phyloP scores from a whole-genome alignment of 1,284 basidiomycete genomes.

The Apiotrichum brassicae region DNA sequence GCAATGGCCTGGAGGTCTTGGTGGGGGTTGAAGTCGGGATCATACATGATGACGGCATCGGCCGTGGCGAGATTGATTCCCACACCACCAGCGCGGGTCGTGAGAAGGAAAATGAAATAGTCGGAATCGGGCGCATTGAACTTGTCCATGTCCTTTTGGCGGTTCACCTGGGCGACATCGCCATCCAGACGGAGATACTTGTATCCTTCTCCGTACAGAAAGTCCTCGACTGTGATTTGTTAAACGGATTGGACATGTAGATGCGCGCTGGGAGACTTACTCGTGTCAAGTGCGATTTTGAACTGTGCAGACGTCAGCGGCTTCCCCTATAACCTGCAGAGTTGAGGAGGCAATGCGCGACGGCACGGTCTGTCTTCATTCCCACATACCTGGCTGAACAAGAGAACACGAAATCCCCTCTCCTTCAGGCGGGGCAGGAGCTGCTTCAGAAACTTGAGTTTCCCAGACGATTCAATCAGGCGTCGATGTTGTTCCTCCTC shows the following conservation, averaged over 20 bases:
- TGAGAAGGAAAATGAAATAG: conserved; percentile 81
- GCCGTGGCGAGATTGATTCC: conserved; percentile 72
- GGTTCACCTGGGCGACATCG: conserved; percentile 72
- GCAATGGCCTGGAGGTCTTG: conserved; percentile 71
- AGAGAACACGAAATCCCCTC: conserved; percentile 84
- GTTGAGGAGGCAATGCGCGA: too few relatives aligned
- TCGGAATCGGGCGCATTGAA: conserved; percentile 85
- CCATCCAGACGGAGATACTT: conserved; percentile 89
- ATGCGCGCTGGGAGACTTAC: conserved; percentile 22
- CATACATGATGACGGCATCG: conserved; percentile 73
- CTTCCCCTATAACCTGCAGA: not conserved
- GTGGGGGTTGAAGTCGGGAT: conserved; percentile 93
- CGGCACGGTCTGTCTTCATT: not conserved
- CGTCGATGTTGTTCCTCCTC: conserved; percentile 64
- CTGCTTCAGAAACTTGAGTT: conserved; percentile 73
- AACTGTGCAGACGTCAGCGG: conserved; percentile 54
- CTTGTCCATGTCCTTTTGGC: conserved; percentile 90
- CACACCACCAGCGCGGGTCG: conserved; percentile 91
- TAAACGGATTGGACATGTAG: conserved; percentile 10
- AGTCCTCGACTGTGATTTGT: conserved; percentile 67
- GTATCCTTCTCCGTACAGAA: conserved; percentile 78
- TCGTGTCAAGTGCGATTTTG: conserved; percentile 78
- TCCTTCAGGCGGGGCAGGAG: conserved; percentile 82
- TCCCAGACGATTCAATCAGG: conserved; percentile 76
- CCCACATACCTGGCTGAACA: conserved; percentile 84